These are phyloP conservation scores for Candida silvatica DNA, from an alignment of 805 yeast genomes.

Conservation along the genomic window DNA sequence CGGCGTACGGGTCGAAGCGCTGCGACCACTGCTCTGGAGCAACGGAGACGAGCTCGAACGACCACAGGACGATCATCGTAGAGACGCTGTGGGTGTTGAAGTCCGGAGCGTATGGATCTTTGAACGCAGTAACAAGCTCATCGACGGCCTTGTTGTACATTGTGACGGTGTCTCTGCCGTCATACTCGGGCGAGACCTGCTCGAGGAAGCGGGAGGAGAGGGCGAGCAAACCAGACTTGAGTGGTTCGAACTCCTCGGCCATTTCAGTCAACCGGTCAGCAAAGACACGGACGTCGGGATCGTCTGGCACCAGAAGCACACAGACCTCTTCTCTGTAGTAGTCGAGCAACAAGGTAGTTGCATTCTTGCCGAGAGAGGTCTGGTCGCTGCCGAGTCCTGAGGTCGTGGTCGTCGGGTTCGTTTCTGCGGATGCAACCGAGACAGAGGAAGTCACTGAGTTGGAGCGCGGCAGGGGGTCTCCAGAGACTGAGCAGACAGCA, in stretches of 20 bases:
- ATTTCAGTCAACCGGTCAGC: constrained; percentile 26
- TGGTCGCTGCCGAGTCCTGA: too few species aligned
- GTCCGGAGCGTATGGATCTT: too few species aligned
- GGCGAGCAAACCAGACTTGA: constrained; percentile 21
- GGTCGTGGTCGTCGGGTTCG: too few species aligned
- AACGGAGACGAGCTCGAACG: constrained; percentile 32
- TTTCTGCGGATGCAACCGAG: too few species aligned
- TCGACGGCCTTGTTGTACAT: constrained; percentile 22
- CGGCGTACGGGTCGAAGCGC: not conserved
- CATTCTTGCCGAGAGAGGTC: constrained; percentile 24
- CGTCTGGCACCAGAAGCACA: constrained; percentile 13
- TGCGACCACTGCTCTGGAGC: constrained; percentile 20
- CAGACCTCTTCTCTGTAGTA: constrained; percentile 31
- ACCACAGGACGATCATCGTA: constrained; percentile 33
- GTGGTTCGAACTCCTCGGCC: constrained; percentile 26
- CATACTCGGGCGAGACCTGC: constrained; percentile 9
- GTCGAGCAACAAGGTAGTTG: constrained; percentile 23
- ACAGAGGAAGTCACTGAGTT: too few species aligned
- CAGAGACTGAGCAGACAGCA: not conserved
- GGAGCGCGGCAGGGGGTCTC: too few species aligned
- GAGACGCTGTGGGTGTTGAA: constrained; percentile 11
- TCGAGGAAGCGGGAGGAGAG: constrained; percentile 22
- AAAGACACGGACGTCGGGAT: constrained; percentile 24
- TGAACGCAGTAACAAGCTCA: constrained; percentile 27
- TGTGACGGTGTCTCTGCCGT: constrained; percentile 21